Base-by-base conservation (phyloP, 2,329 filamentous ascomycete species). In the Microdochium paspali region DNA sequence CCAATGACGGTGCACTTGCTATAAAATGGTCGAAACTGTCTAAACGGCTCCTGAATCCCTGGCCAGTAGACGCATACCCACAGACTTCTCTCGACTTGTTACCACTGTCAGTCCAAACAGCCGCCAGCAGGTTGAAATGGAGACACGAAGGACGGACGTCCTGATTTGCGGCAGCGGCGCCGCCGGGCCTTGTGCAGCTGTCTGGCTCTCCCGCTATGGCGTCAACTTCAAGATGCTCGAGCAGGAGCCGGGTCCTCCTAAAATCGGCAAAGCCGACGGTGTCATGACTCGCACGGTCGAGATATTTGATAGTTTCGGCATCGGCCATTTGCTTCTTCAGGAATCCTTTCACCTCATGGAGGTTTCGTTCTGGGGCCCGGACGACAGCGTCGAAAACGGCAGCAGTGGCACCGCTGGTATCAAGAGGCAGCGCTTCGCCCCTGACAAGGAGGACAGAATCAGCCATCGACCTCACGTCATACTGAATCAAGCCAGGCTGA, bases 231-330 rank as follows among this genome's bases (percentile, higher is more conserved):
- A 67, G 40, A 72, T 85, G 24, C 65, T 84, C 1, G 82, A 85
- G 54, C 70, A 69, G 5, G 72, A 76, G 4, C 49, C 62, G 3
- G 79, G 77, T 0, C 77, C 76, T 1, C 66, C 84, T 45, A 56
- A 67, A 35, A 68, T 72, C 43, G 81, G 80, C 2, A 79, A 85
- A 60, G 82, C 82, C 13, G 82, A 86, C 50, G 78, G 79, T 2
- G 74, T 80, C 18, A 77, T 81, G 60, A 76, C 73, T 48, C 75
- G 77, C 2, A 80, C 77, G 0, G 76, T 82, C 13, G 79, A 83
- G 58, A 71, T 83, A 21, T 79, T 81, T 45, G 78, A 82, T 54
- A 77, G 73, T 42, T 77, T 82, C 26, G 74, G 70, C 1, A 68
- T 82, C 3, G 67, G 71, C 2, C 75, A 78, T 43, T 64, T 71